phyloP scores from a whole-genome alignment of 140 eudicot species.

The Cichorium intybus region DNA sequence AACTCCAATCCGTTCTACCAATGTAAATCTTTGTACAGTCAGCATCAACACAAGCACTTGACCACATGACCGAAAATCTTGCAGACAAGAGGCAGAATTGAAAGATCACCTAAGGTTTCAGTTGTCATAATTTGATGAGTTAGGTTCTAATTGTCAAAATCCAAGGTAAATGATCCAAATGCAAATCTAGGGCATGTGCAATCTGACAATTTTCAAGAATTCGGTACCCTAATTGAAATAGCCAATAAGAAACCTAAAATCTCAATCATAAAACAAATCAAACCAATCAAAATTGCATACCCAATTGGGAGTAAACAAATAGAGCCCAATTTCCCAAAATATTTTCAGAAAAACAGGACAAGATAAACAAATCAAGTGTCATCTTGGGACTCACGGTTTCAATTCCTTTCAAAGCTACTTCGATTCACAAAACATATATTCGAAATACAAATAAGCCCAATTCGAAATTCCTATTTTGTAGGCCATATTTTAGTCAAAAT shows the following conservation, averaged over 20 bases:
- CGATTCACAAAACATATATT: neutral
- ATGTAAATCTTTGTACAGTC: constrained; percentile 6
- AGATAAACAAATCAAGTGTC: neutral
- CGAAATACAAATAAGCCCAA: neutral
- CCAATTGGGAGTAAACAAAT: neutral
- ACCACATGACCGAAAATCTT: neutral
- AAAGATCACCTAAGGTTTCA: neutral
- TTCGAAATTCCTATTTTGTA: neutral
- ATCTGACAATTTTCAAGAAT: neutral
- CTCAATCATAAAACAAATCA: constrained; percentile 6
- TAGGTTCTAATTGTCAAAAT: neutral
- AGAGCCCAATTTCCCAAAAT: neutral
- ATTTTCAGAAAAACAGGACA: neutral
- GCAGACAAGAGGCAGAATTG: too few species aligned
- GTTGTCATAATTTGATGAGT: neutral
- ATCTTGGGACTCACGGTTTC: neutral
- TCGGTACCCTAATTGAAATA: neutral
- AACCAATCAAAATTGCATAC: neutral
- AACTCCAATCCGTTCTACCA: constrained; percentile 6
- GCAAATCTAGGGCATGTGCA: neutral
- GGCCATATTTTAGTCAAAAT: constrained; percentile 7
- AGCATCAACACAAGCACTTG: constrained; percentile 26
- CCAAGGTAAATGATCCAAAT: constrained; percentile 5
- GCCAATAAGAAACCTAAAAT: constrained; percentile 11
- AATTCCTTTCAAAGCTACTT: neutral